These are phyloP conservation scores for Claviceps pusilla DNA, from an alignment of 2,329 filamentous ascomycete species.

Conservation along the genomic window DNA sequence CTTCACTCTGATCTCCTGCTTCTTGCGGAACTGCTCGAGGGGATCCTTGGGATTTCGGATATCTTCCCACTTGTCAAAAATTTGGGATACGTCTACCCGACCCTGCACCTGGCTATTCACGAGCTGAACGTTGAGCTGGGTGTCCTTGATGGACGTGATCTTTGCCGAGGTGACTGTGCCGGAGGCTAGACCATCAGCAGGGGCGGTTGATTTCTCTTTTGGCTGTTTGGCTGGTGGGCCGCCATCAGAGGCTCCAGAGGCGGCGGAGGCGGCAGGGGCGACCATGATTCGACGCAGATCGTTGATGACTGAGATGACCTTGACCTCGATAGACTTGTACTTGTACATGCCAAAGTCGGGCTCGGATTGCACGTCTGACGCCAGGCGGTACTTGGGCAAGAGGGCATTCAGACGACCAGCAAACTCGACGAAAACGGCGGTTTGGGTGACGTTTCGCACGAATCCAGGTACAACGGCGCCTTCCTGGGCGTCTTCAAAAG, in stretches of 20 bases:
- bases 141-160: slow-evolving; percentile 73
- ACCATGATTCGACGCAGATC: slow-evolving; percentile 54
- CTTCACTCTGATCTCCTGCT: slow-evolving; percentile 57
- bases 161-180: slow-evolving; percentile 63
- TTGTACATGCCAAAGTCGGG: slow-evolving; percentile 67
- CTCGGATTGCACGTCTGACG: slow-evolving; percentile 50
- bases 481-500: slow-evolving; percentile 55
- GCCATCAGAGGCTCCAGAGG: slow-evolving; percentile 32
- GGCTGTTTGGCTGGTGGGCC: slow-evolving; percentile 26
- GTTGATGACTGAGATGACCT: slow-evolving; percentile 56
- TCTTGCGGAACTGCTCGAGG: slow-evolving; percentile 53
- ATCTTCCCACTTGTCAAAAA: slow-evolving; percentile 78
- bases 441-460: slow-evolving; percentile 67
- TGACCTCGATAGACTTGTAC: slow-evolving; percentile 59
- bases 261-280: slow-evolving; percentile 21
- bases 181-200: slow-evolving; percentile 56
- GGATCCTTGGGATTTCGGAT: slow-evolving; percentile 72
- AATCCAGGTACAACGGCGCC: slow-evolving; percentile 61
- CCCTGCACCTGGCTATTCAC: slow-evolving; percentile 62
- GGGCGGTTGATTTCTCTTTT: slow-evolving; percentile 15
- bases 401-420: slow-evolving; percentile 61
- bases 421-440: slow-evolving; percentile 81
- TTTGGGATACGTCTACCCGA: slow-evolving; percentile 81
- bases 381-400: slow-evolving; percentile 63
- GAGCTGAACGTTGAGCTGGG: slow-evolving; percentile 81